Conservation (phyloP, 176 grass and related monocot genomes). For the Aegilops sharonensis region DNA sequence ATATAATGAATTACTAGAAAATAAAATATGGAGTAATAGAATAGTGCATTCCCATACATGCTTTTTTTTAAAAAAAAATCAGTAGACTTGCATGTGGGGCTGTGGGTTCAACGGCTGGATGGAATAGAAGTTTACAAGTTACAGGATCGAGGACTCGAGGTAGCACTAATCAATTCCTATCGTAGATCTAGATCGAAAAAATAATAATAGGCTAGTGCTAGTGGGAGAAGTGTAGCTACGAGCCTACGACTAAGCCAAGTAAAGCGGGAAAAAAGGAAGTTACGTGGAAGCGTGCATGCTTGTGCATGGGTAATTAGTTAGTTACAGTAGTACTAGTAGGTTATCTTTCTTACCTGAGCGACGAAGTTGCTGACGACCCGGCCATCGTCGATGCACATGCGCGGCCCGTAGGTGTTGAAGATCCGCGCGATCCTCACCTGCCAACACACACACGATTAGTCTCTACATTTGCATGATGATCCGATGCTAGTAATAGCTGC, state of each 20-base stretch:
- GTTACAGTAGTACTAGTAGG: not conserved
- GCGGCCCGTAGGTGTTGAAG: conserved; percentile 95
- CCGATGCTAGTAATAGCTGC: not conserved
- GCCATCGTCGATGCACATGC: conserved; percentile 98
- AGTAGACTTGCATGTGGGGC: not conserved
- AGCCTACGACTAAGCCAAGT: not conserved
- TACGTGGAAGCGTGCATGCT: not conserved
- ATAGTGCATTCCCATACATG: too few relatives aligned
- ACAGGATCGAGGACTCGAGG: not conserved
- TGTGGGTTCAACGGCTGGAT: not conserved
- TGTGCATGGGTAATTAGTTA: not conserved
- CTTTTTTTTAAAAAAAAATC: not conserved
- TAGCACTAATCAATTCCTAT: not conserved
- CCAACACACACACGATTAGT: not conserved
- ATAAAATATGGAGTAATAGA: not conserved
- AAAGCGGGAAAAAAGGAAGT: not conserved
- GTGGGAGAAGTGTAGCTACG: not conserved
- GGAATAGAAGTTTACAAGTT: not conserved
- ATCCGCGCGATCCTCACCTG: conserved; percentile 95
- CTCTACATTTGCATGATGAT: not conserved
- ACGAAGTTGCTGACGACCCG: conserved; percentile 98
- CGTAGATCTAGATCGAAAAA: conserved; percentile 18
- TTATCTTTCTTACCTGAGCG: conserved; percentile 56
- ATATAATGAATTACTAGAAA: not conserved
- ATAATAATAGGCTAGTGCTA: not conserved